A percentile compares a stretch with the other conserved stretches of the same genome.
Evolutionary conservation across 257 asterid genomes (phyloP).

Genomic region (Salvia hispanica): DNA sequence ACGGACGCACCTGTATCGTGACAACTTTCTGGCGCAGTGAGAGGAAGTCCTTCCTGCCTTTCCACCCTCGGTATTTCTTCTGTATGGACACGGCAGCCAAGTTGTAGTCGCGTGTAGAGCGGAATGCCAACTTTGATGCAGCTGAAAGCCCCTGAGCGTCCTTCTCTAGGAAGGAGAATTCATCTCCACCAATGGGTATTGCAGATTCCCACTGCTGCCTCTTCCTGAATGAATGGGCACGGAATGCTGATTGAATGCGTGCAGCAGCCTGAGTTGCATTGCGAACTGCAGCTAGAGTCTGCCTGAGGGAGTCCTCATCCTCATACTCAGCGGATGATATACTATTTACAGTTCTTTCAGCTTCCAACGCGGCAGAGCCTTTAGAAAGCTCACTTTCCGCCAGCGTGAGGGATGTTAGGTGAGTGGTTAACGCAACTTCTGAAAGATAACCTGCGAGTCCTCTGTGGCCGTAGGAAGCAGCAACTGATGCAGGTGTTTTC

Average conservation of each 20-base stretch:
- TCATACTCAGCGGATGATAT: conserved; percentile 48
- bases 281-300: conserved; percentile 79
- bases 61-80: conserved; percentile 89
- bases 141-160: conserved; percentile 65
- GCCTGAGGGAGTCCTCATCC: conserved; percentile 70
- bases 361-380: conserved; percentile 81
- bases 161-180: conserved; percentile 41
- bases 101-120: conserved; percentile 59
- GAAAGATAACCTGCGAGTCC: conserved; percentile 98
- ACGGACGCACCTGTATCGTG: conserved; percentile 74
- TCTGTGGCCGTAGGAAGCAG: conserved; percentile 68
- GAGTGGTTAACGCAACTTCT: conserved; percentile 80
- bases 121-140: conserved; percentile 64
- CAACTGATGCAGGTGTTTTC: conserved; percentile 81
- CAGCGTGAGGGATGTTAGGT: conserved; percentile 80
- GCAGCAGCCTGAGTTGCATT: conserved; percentile 95
- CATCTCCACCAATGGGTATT: conserved; percentile 45
- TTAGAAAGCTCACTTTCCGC: conserved; percentile 73
- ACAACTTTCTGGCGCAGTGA: conserved; percentile 87
- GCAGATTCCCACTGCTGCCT: conserved; percentile 62
- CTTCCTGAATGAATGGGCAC: conserved; percentile 88
- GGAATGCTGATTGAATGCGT: conserved; percentile 94
- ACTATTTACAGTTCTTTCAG: conserved; percentile 67
- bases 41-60: conserved; percentile 84
- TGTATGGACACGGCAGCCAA: conserved; percentile 90